Percentiles rank a stretch among this genome's conserved stretches.
Conservation (phyloP, 345 rosid genomes). For the Tarenaya hassleriana region DNA sequence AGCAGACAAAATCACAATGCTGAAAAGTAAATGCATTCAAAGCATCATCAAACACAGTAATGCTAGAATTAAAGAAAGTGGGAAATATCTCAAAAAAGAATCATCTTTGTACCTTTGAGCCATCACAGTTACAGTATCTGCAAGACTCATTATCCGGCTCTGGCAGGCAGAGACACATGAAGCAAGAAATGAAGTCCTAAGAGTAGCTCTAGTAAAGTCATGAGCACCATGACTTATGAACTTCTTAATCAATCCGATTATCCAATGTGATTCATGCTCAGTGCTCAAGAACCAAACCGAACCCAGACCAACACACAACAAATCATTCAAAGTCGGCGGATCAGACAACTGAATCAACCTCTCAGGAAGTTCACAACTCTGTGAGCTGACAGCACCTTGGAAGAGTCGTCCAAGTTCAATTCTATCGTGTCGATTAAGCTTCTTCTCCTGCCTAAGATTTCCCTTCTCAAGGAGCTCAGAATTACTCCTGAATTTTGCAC, state of each 20-base stretch:
- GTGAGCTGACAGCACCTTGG: conserved; percentile 78
- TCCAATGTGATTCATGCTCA: conserved; percentile 54
- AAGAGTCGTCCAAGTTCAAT: conserved; percentile 67
- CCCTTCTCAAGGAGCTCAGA: conserved; percentile 39
- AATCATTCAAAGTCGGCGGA: conserved; percentile 79
- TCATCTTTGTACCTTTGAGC: conserved; percentile 62
- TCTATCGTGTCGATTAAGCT: conserved; percentile 66
- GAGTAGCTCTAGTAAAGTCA: conserved; percentile 94
- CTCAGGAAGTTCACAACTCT: conserved; percentile 84
- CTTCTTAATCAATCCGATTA: conserved; percentile 64
- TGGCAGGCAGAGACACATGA: conserved; percentile 95
- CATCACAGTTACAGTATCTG: conserved; percentile 88
- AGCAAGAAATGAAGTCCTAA: conserved; percentile 92
- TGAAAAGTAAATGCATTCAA: not conserved
- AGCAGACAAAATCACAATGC: not conserved
- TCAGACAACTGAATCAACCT: conserved; percentile 64
- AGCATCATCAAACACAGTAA: not conserved
- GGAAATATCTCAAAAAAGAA: conserved; percentile 3
- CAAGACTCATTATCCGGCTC: conserved; percentile 69
- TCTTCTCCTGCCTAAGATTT: conserved; percentile 46
- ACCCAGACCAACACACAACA: conserved; percentile 78
- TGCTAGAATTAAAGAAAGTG: not conserved
- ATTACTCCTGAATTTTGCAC: conserved; percentile 34
- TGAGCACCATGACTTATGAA: conserved; percentile 77
- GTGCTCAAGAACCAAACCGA: conserved; percentile 89